Percentiles rank a stretch among this genome's conserved stretches.
Conservation (phyloP, 805 yeast genomes). For the Cyberlindnera americana region DNA sequence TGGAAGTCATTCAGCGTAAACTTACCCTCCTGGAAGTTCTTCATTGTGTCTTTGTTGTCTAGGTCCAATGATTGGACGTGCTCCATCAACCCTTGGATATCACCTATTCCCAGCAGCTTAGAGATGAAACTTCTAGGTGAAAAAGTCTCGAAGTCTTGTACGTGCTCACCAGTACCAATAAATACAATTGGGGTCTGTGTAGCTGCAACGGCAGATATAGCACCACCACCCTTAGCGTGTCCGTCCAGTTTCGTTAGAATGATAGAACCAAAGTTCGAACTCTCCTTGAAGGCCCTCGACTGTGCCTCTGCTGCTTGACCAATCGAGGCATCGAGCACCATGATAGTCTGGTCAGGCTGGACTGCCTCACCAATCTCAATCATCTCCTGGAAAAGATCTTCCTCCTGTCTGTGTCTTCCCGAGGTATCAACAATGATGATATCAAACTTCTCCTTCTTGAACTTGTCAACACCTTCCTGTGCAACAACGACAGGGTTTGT, state of each 20-base stretch:
- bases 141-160: constrained; percentile 86
- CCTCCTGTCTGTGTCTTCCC: constrained; percentile 96
- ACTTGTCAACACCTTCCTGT: constrained; percentile 84
- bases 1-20: constrained; percentile 89
- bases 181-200: constrained; percentile 92
- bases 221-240: constrained; percentile 99
- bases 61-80: constrained; percentile 85
- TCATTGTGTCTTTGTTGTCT: constrained; percentile 86
- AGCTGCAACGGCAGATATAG: constrained; percentile 97
- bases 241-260: constrained; percentile 97
- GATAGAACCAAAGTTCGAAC: constrained; percentile 91
- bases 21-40: constrained; percentile 91
- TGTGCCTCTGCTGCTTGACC: constrained; percentile 99
- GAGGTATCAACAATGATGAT: constrained; percentile 95
- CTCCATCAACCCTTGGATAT: constrained; percentile 89
- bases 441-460: constrained; percentile 88
- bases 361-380: constrained; percentile 85
- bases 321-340: constrained; percentile 96
- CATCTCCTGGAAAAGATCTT: constrained; percentile 90
- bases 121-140: constrained; percentile 87
- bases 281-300: constrained; percentile 89
- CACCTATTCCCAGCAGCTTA: constrained; percentile 93
- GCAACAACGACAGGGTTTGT: constrained; percentile 95
- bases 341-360: constrained; percentile 90
- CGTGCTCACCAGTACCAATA: constrained; percentile 98